Base-by-base conservation (phyloP, 306 rosid genomes). In the Boehmeria nivea region DNA sequence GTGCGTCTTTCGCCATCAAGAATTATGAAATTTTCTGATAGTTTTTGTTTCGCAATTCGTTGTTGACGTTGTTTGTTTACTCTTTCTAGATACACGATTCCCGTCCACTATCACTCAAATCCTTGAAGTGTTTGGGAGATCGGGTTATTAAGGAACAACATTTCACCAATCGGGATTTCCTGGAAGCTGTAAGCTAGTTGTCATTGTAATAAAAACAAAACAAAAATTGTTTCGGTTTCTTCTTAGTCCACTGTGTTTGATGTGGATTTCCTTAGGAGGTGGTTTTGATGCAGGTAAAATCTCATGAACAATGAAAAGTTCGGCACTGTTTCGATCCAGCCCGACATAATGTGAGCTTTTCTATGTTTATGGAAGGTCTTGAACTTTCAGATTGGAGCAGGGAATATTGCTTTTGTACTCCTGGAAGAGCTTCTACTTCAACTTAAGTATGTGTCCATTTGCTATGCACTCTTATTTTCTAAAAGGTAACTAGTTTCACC, bases 311-410 rank as follows among this genome's bases (percentile, higher is more conserved):
- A 33, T 53, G 50, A 45, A 70, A 22, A 22, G 60, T 34, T 60
- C 26, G 52, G 44, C 43, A 21, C 52, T 48, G 15, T 19, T 61
- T 1, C 42, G 57, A 22, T 69, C 57, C 40, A 27, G 40, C 58
- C 70, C 70, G 26, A 57, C 69, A 49, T 47, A 46, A 25, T 69
- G 12, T 33, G 15, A 16, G 39, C 59, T 47, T 22, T 21, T 42
- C 66, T 60, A 28, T 63, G 34, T 50, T 69, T 63, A 49, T 56
- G 24, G 33, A 66, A 89, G 95, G 89, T 83, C 54, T 59, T 90
- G 85, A 66, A 72, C 51, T 90, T 83, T 78, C 91, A 86, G 78
- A 86, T 90, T 60, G 89, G 95, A 19, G 69, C 89, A 10, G 33
- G 81, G 55, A 80, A 78, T 78, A 61, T 72, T 75, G 80, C 84